phyloP scores from a whole-genome alignment of 495 filamentous ascomycete species.

The Neurospora cerealis region DNA sequence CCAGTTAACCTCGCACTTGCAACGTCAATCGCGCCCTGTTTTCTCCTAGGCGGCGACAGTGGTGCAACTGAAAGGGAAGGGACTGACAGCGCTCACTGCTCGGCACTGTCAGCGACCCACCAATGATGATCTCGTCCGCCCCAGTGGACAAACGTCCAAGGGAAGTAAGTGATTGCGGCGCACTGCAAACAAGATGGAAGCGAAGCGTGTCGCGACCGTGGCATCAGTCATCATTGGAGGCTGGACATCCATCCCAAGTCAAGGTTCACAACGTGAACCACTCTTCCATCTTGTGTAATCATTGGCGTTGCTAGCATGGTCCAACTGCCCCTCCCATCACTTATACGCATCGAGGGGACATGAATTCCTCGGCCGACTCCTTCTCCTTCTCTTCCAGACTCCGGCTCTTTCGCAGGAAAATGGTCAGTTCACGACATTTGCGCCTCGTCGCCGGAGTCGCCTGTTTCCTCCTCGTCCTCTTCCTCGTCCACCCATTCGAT shows the following conservation, averaged over 20 bases:
- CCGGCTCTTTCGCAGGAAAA: neutral
- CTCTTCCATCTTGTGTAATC: neutral
- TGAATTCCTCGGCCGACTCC: neutral
- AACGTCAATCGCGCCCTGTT: neutral
- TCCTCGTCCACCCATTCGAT: slow-evolving; percentile 5
- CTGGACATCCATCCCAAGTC: neutral
- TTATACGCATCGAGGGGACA: neutral
- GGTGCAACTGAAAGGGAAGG: neutral
- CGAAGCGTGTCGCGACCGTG: neutral
- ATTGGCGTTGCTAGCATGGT: neutral
- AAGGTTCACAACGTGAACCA: neutral
- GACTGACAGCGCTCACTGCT: neutral
- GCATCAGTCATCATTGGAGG: neutral
- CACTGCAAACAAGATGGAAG: neutral
- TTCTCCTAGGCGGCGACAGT: neutral
- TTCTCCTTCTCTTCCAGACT: neutral
- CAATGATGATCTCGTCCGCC: neutral
- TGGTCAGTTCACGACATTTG: slow-evolving; percentile 3
- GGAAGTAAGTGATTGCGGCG: no score
- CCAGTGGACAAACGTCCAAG: neutral
- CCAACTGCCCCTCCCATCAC: neutral
- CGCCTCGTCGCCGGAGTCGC: slow-evolving; percentile 6
- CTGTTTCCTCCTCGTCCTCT: slow-evolving; percentile 6
- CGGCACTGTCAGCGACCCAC: no score
- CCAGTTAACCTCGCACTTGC: neutral